phyloP scores from a whole-genome alignment of 257 asterid species.

The Gentiana straminea region DNA sequence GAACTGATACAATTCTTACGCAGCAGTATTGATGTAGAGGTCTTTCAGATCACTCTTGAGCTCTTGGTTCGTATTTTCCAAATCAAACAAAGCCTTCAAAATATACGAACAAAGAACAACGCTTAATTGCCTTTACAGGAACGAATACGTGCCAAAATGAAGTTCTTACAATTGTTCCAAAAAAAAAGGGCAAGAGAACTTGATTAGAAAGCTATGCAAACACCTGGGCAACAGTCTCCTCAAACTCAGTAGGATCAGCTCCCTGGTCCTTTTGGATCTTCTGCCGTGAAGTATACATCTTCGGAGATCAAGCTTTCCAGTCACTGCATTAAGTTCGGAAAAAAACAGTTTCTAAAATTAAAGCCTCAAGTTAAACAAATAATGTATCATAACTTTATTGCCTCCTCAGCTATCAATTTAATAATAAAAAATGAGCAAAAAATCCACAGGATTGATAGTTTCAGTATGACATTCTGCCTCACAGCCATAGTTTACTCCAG shows the following conservation, averaged over 20 bases:
- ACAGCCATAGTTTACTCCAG: no score
- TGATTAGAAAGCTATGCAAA: neutral
- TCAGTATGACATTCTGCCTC: no score
- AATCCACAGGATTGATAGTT: no score
- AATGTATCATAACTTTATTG: no score
- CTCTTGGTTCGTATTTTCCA: conserved; percentile 80
- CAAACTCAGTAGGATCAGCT: conserved; percentile 83
- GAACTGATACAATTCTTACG: conserved; percentile 25
- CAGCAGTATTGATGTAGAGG: conserved; percentile 72
- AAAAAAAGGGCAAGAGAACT: neutral
- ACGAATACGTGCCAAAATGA: neutral
- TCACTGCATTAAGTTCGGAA: no score
- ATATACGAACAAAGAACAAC: neutral
- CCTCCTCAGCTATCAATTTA: no score
- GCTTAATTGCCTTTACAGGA: neutral
- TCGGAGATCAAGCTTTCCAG: conserved; percentile 20
- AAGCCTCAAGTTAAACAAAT: no score
- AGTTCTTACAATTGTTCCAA: neutral
- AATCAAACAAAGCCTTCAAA: conserved; percentile 62
- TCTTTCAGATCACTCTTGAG: conserved; percentile 81
- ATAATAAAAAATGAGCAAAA: no score
- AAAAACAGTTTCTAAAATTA: no score
- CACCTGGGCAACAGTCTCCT: conserved; percentile 83
- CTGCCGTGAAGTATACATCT: conserved; percentile 62
- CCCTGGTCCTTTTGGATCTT: conserved; percentile 72